Evolutionary conservation across 2,329 filamentous ascomycete species (phyloP), one percentile per base, ranked within the genome.

Genomic region (Helotiales sp.): DNA sequence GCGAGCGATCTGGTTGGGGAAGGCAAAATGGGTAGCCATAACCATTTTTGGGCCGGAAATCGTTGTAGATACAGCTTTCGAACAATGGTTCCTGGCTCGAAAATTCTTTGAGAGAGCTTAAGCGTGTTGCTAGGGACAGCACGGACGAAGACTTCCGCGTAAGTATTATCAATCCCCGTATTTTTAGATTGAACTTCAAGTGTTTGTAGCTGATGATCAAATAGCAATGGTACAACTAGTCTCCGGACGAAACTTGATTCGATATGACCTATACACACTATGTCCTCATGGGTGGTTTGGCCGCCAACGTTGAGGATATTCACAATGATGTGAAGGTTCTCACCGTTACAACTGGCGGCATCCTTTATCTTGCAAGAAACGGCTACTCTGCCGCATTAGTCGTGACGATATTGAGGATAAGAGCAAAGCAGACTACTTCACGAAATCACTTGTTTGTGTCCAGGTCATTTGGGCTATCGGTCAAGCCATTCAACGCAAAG

Each of bases 381-480:
- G 63, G 66, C 3, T 20, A 43, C 45, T 64, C 15, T 62, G 47
- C 7, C 22, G 59, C 24, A 30, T 67, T 10, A 40, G 11, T 0
- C 30, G 43, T 20, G 32, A 13, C 6, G 49, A 60, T 3, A 71
- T 69, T 15, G n/a, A 57, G 13, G 65, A 68, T 20, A 69, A 71
- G 37, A 67, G 67, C 40, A 71, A 69, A 60, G 61, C 55, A 13
- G 63, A 69, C 28, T 4, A 43, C 7, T 45, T 71, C 49, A 63
- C 63, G 6, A 71, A 71, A 43, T 43, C 28, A 3, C 43, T 71
- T 6, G 68, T 59, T 6, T 67, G 43, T 17, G 3, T 69, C 1
- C 69, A 70, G 40, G 64, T 65, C 32, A 30, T 70, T 2, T 71
- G 68, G 68, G 40, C 68, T 20, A 45, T 63, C 28, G 55, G 60